These are phyloP conservation scores for Dunaliella primolecta DNA, from an alignment of 139 green algal genomes.

Conservation along the genomic window DNA sequence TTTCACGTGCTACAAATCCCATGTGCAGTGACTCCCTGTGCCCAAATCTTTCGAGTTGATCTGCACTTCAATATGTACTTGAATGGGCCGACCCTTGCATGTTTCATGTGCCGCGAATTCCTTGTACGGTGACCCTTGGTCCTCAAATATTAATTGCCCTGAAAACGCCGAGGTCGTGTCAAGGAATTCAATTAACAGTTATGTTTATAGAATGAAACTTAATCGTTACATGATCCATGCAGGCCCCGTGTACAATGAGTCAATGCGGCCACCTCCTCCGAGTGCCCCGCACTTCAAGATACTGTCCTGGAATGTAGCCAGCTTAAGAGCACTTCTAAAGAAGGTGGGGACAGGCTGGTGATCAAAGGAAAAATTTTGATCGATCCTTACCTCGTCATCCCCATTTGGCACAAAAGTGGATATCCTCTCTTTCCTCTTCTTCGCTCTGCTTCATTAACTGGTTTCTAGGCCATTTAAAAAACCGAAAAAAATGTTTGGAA, in stretches of 20 bases:
- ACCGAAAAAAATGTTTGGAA: not conserved
- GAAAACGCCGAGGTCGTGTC: too few relatives aligned
- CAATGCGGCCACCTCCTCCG: slow-evolving; percentile 28
- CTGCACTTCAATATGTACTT: too few relatives aligned
- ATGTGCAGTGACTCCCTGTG: too few relatives aligned
- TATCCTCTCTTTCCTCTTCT: too few relatives aligned
- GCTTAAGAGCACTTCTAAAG: slow-evolving; percentile 59
- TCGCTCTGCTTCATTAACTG: not conserved
- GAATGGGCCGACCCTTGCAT: not conserved
- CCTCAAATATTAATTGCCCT: too few relatives aligned
- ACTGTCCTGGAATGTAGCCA: slow-evolving; percentile 70
- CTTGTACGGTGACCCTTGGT: too few relatives aligned
- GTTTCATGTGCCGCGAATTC: not conserved
- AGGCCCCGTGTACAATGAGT: slow-evolving; percentile 35
- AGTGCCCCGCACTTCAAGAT: slow-evolving; percentile 28
- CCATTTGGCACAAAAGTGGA: too few relatives aligned
- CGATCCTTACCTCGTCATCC: too few relatives aligned
- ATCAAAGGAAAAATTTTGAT: too few relatives aligned
- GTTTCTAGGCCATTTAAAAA: not conserved
- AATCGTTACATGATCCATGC: not conserved
- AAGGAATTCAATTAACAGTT: too few relatives aligned
- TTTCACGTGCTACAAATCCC: not conserved
- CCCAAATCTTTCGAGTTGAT: too few relatives aligned
- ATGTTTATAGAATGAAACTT: too few relatives aligned
- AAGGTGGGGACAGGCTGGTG: slow-evolving; percentile 34